A percentile compares a stretch with the other conserved stretches of the same genome.
Evolutionary conservation across 495 filamentous ascomycete genomes (phyloP).

Genomic region (Xylaria grammica): DNA sequence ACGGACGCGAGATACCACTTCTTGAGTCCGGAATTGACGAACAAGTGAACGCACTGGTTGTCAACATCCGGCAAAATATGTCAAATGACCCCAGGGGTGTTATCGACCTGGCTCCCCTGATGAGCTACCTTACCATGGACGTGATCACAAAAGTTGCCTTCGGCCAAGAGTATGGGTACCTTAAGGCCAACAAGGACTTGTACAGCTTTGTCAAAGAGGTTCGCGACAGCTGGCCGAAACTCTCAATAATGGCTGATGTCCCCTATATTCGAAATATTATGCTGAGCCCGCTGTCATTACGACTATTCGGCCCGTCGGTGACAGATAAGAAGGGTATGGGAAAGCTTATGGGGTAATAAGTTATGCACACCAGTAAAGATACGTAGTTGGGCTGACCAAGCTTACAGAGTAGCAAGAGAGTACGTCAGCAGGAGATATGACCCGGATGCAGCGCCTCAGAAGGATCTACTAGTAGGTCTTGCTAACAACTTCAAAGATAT

Average conservation of each 20-base stretch:
- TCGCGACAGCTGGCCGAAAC: constrained; percentile 32
- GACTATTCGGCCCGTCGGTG: constrained; percentile 30
- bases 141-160: constrained; percentile 51
- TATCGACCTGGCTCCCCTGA: constrained; percentile 43
- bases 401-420: constrained; percentile 28
- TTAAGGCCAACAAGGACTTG: constrained; percentile 46
- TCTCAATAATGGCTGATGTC: constrained; percentile 29
- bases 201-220: constrained; percentile 45
- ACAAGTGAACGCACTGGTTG: constrained; percentile 38
- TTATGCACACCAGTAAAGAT: neutral
- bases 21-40: constrained; percentile 45
- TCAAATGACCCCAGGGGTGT: constrained; percentile 26
- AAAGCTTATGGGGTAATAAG: constrained; percentile 35
- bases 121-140: constrained; percentile 51
- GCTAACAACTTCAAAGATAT: constrained; percentile 32
- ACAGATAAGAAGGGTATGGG: constrained; percentile 26
- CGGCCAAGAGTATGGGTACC: constrained; percentile 53
- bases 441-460: constrained; percentile 29
- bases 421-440: constrained; percentile 36
- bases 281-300: constrained; percentile 26
- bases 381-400: constrained; percentile 2
- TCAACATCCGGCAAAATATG: constrained; percentile 30
- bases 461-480: constrained; percentile 49
- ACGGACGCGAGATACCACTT: constrained; percentile 45
- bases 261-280: constrained; percentile 34